Conservation (phyloP, 768 basidiomycete species). For the Phaffia tasmanica region DNA sequence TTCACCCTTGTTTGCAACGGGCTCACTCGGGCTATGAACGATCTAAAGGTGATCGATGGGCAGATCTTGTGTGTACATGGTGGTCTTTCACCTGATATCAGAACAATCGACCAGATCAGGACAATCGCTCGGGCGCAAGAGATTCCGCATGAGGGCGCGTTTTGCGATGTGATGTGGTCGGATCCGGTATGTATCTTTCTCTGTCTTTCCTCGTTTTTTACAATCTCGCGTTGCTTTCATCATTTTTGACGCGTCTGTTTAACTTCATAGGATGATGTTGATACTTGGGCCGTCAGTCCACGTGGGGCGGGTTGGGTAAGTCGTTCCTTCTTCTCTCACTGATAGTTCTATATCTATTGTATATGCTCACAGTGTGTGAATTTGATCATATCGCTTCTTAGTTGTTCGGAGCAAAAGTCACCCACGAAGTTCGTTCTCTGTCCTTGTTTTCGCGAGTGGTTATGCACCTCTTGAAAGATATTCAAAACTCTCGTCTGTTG, state of each 20-base stretch:
- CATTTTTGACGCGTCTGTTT: neutral
- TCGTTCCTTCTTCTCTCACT: neutral
- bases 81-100: slow-evolving; percentile 88
- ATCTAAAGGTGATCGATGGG: slow-evolving; percentile 75
- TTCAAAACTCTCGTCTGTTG: neutral
- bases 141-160: slow-evolving; percentile 44
- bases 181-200: slow-evolving; percentile 16
- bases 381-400: slow-evolving; percentile 3
- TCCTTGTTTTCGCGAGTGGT: neutral
- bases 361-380: neutral
- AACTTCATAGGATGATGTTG: slow-evolving; percentile 56
- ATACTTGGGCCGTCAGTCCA: slow-evolving; percentile 93
- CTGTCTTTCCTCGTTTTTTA: neutral
- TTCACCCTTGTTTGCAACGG: neutral
- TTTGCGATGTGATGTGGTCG: slow-evolving; percentile 81
- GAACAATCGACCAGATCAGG: slow-evolving; percentile 86
- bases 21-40: neutral
- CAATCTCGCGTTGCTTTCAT: neutral
- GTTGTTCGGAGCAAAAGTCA: slow-evolving; percentile 73
- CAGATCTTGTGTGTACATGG: slow-evolving; percentile 88
- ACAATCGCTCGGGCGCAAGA: slow-evolving; percentile 56
- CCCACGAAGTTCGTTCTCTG: slow-evolving; percentile 53
- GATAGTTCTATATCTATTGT: neutral
- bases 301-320: slow-evolving; percentile 78
- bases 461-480: neutral